phyloP scores from a whole-genome alignment of 441 rosid species.

The Adansonia rubrostipa region DNA sequence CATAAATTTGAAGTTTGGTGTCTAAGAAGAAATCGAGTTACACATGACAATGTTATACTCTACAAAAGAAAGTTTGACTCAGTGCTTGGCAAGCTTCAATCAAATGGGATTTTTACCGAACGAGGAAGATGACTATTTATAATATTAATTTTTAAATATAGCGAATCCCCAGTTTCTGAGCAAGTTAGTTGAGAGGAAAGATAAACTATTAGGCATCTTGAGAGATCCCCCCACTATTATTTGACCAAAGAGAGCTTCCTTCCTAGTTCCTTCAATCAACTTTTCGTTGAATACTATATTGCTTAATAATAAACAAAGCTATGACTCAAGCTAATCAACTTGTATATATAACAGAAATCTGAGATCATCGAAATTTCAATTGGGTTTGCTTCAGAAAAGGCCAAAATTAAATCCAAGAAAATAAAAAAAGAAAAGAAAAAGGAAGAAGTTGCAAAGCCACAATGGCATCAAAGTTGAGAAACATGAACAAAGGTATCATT shows the following conservation, averaged over 20 bases:
- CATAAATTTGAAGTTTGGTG: no score
- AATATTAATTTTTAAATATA: not conserved
- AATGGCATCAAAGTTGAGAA: conserved; percentile 20
- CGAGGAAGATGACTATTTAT: no score
- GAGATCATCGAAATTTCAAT: not conserved
- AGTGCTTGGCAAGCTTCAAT: conserved; percentile 1
- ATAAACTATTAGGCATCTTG: not conserved
- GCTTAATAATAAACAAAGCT: not conserved
- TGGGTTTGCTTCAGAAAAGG: not conserved
- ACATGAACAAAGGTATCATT: not conserved
- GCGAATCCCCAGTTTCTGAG: not conserved
- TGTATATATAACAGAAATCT: no score
- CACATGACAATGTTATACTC: no score
- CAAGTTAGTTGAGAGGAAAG: not conserved
- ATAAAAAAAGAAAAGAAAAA: not conserved
- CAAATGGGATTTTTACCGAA: no score
- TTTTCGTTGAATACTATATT: not conserved
- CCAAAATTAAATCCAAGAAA: not conserved
- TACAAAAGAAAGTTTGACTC: not conserved
- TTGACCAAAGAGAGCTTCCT: conserved; percentile 5
- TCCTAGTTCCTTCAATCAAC: not conserved
- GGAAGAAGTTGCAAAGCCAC: no score
- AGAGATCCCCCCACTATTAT: not conserved
- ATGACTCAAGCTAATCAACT: not conserved
- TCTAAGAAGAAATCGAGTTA: no score